Percentiles rank a stretch among this genome's conserved stretches.
Conservation (phyloP, 2,329 filamentous ascomycete genomes). For the Pseudovirgaria hyperparasitica region DNA sequence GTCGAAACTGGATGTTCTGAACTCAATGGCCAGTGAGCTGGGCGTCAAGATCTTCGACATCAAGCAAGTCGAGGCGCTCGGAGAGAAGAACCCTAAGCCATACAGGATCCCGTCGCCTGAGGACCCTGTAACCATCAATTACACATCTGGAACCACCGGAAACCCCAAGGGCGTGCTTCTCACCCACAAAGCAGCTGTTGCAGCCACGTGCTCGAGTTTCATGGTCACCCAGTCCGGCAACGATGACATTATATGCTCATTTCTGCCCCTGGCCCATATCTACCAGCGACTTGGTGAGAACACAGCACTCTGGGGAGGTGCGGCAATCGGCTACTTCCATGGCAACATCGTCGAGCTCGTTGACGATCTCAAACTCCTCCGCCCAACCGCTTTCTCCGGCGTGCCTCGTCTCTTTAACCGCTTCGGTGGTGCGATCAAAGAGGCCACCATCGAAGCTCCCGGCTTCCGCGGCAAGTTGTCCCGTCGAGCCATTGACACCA, state of each 20-base stretch:
- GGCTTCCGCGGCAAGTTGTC: constrained; percentile 75
- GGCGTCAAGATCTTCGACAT: constrained; percentile 73
- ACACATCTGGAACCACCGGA: constrained; percentile 77
- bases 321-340: constrained; percentile 80
- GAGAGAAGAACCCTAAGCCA: constrained; percentile 54
- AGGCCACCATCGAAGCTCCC: constrained; percentile 62
- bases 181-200: constrained; percentile 68
- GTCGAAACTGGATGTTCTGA: constrained; percentile 69
- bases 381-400: constrained; percentile 71
- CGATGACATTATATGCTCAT: constrained; percentile 64
- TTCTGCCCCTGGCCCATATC: constrained; percentile 89
- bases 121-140: constrained; percentile 81
- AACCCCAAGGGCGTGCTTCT: constrained; percentile 73
- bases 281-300: constrained; percentile 80
- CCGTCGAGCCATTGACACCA: constrained; percentile 64
- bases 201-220: constrained; percentile 52
- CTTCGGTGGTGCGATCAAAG: constrained; percentile 72
- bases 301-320: constrained; percentile 56
- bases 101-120: constrained; percentile 59
- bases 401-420: constrained; percentile 88
- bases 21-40: constrained; percentile 57
- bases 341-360: constrained; percentile 77
- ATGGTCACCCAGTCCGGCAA: constrained; percentile 38
- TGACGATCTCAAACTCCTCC: constrained; percentile 80
- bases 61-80: constrained; percentile 67